Base-by-base conservation (phyloP, 2,329 filamentous ascomycete species). In the Phaeosphaeria sp. region DNA sequence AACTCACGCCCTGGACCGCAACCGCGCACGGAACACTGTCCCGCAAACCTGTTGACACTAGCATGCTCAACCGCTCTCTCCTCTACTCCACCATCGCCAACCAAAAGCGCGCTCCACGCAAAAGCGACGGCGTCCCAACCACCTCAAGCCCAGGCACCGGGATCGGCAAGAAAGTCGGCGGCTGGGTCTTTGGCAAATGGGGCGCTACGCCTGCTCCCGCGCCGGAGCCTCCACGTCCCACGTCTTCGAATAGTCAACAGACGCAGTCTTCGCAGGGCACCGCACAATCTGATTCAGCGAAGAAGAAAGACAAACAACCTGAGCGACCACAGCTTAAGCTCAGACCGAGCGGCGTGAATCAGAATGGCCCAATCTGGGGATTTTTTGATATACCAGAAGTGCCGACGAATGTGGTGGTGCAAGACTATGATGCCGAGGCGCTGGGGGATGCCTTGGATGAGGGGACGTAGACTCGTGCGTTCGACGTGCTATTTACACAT, bases 161-260 rank as follows among this genome's bases (percentile, higher is more conserved):
- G 50, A 58, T 88, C 1, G 79, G 82, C 25, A 82, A 83, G 56
- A 85, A 83, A 58, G 79, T 89, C n/a, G 86, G 87, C 3, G 87
- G 87, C 4, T 90, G 87, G 88, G 83, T 89, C 9, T 83, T 85
- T 54, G 85, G 87, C 1, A 83, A 83, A 65, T 90, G 87, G 87
- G 87, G 86, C 21, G 79, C 82, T 18, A 81, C 82, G 4, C 84
- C 86, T 2, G 68, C 78, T 11, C 75, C 86, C 13, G 41, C 50
- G 6, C 54, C 64, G 2, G 56, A 61, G 0, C 55, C 62, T 0
- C 48, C 66, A 9, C 65, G 71, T 2, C 68, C 71, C 0, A 55
- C 62, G 1, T 68, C 65, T 0, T 64, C 64, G 2, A 52, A 63
- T 9, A 68, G 62, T 17, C 63, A 65, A 17, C 63, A 73, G 27